phyloP scores from a whole-genome alignment of 2,329 filamentous ascomycete genomes.

The Neonectria punicea region DNA sequence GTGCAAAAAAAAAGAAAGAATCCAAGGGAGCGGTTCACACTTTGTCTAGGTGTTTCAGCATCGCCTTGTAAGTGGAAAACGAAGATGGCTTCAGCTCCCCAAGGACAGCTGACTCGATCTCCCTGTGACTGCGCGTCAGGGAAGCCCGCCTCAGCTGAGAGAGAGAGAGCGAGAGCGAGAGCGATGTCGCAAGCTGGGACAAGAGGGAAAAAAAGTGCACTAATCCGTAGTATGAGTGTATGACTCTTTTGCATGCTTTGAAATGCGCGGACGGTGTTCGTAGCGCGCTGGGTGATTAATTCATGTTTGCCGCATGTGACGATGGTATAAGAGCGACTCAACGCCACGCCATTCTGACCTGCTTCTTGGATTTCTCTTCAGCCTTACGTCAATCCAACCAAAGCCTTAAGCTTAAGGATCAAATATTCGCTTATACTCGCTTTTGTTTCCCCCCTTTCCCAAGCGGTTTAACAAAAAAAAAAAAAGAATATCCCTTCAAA shows the following conservation, averaged over 20 bases:
- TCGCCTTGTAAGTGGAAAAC: background rate
- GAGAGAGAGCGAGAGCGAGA: too few relatives aligned
- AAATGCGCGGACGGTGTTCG: slow-evolving; percentile 3
- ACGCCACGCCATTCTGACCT: background rate
- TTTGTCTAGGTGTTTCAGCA: background rate
- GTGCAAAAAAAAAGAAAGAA: background rate
- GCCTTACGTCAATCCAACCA: background rate
- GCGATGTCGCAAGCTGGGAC: slow-evolving; percentile 6
- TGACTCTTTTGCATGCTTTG: background rate
- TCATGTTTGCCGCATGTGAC: slow-evolving; percentile 9
- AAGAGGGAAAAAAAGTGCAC: background rate
- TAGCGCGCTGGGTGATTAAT: slow-evolving; percentile 10
- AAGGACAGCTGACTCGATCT: background rate
- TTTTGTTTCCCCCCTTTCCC: background rate
- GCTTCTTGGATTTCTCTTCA: background rate
- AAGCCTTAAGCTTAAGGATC: background rate
- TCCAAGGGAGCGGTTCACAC: background rate
- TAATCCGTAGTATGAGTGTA: background rate
- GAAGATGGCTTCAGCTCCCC: slow-evolving; percentile 1
- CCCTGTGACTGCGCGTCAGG: background rate
- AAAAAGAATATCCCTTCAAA: background rate
- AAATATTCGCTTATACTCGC: background rate
- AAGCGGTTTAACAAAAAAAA: too few relatives aligned
- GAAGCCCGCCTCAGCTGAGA: slow-evolving; percentile 1
- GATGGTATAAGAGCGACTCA: slow-evolving; percentile 8